These are phyloP conservation scores for Rhizopogon hawkerae DNA, from an alignment of 1,284 basidiomycete species.

Conservation along the genomic window DNA sequence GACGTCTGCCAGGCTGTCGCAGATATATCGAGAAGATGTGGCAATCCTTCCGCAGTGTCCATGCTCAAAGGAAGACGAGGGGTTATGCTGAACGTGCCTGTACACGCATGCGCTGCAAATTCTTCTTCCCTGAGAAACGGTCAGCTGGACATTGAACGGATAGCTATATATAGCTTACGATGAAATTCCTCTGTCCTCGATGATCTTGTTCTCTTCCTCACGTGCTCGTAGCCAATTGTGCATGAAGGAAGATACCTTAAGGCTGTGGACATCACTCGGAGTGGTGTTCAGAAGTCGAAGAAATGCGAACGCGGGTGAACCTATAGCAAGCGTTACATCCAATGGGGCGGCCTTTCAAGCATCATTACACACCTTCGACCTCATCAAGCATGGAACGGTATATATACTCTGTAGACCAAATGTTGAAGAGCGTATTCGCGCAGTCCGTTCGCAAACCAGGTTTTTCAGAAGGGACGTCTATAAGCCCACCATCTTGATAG, in stretches of 20 bases:
- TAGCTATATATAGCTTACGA: slow-evolving; percentile 33
- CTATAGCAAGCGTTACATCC: slow-evolving; percentile 17
- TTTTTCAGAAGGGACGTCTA: slow-evolving; percentile 58
- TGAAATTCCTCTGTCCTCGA: slow-evolving; percentile 38
- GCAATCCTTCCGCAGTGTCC: slow-evolving; percentile 37
- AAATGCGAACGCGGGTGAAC: slow-evolving; percentile 63
- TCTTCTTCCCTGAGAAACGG: slow-evolving; percentile 17
- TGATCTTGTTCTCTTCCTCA: slow-evolving; percentile 36
- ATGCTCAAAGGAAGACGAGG: slow-evolving; percentile 30
- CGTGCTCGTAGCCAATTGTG: slow-evolving; percentile 42
- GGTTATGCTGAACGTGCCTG: slow-evolving; percentile 13
- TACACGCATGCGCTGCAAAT: slow-evolving; percentile 15
- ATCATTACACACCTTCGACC: slow-evolving; percentile 39
- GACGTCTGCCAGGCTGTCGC: slow-evolving; percentile 61
- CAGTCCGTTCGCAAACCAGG: slow-evolving; percentile 51
- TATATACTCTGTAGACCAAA: slow-evolving; percentile 85
- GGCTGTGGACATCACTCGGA: slow-evolving; percentile 54
- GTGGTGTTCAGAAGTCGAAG: slow-evolving; percentile 60
- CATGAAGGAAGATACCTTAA: slow-evolving; percentile 53
- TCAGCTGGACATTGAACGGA: slow-evolving; percentile 8
- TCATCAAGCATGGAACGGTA: slow-evolving; percentile 61
- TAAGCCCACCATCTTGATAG: slow-evolving; percentile 72
- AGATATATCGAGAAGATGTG: slow-evolving; percentile 57
- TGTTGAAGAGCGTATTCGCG: slow-evolving; percentile 73
- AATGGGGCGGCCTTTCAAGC: background rate